Base-by-base conservation (phyloP, 352 stramenopile genomes). In the Hyaloperonospora brassicae region DNA sequence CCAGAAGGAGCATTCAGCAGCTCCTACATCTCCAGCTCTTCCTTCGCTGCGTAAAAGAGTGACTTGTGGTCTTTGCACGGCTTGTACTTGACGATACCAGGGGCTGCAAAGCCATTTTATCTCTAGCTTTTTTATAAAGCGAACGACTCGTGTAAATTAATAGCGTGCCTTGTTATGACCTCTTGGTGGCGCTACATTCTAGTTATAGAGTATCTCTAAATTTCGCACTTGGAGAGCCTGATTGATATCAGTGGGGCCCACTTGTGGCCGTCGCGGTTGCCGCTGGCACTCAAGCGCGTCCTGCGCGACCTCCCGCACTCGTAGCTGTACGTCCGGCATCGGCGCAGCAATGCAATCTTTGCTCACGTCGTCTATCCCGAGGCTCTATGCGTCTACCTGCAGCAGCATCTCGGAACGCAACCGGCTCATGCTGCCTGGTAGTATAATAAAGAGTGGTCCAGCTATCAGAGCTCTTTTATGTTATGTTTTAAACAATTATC, bases 221-320 rank as follows among this genome's bases (percentile, higher is more conserved):
- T 89, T 83, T 44, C 81, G 77, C 46, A 77, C 60, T 39, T 82
- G 70, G 11, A 93, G 71, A 38, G 83, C 83, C 56, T 88, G 79
- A 63, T 93, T 91, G 24, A 93, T 70, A 62, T 93, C 75, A 13
- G 64, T 51, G 17, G 80, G 71, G 48, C 76, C 68, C 55, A 93
- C 61, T 58, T 72, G 60, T 11, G 70, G 47, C 21, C 76, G 71
- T 52, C 81, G 83, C 27, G 79, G 74, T 63, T 93, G 83, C 34
- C 61, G 66, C 54, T 84, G 75, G 57, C 91, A 93, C 70, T 93
- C 91, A 51, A 91, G 76, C 52, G 83, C 80, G 49, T 93, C 80
- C 70, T 93, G 83, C 14, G 91, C 72, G 44, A 93, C 61, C 66
- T 91, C 75, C 14, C 83, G 83, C 60, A 93, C 67, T 24, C 83